phyloP scores from a whole-genome alignment of 164 flowering plant genomes.

The Aristolochia fimbriata region DNA sequence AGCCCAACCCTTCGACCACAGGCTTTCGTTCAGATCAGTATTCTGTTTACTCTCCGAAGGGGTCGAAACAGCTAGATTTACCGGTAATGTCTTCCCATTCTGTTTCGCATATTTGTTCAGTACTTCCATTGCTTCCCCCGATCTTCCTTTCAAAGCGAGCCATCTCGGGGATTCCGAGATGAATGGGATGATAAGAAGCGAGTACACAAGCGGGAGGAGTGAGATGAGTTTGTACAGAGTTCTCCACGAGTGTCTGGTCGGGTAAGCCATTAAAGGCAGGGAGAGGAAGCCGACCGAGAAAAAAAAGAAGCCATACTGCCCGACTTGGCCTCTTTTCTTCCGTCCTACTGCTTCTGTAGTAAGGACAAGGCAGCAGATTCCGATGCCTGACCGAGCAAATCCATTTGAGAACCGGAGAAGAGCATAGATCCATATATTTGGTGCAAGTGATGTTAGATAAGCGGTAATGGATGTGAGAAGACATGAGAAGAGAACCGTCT shows the following conservation, averaged over 20 bases:
- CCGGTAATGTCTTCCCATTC: slow-evolving; percentile 39
- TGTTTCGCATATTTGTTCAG: slow-evolving; percentile 32
- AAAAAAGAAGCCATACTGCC: slow-evolving; percentile 58
- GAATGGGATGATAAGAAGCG: slow-evolving; percentile 34
- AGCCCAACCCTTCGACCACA: slow-evolving; percentile 47
- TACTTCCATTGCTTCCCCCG: slow-evolving; percentile 34
- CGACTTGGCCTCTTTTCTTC: slow-evolving; percentile 60
- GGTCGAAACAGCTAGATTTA: slow-evolving; percentile 20
- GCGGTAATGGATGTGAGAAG: slow-evolving; percentile 34
- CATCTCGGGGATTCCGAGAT: slow-evolving; percentile 57
- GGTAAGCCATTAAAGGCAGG: slow-evolving; percentile 49
- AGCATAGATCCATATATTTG: slow-evolving; percentile 45
- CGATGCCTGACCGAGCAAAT: slow-evolving; percentile 47
- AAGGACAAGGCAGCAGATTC: slow-evolving; percentile 52
- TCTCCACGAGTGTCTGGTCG: slow-evolving; percentile 37
- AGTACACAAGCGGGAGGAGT: slow-evolving; percentile 33
- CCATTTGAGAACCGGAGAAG: slow-evolving; percentile 50
- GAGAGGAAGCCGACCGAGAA: slow-evolving; percentile 59
- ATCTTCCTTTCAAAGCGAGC: slow-evolving; percentile 39
- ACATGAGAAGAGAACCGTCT: slow-evolving; percentile 35
- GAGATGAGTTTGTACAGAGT: slow-evolving; percentile 35
- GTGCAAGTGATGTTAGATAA: slow-evolving; percentile 46
- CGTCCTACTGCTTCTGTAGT: slow-evolving; percentile 55
- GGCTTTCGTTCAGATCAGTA: slow-evolving; percentile 7
- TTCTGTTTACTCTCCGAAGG: slow-evolving; percentile 14